phyloP scores from a whole-genome alignment of 768 basidiomycete species.

The Trametes cubensis region DNA sequence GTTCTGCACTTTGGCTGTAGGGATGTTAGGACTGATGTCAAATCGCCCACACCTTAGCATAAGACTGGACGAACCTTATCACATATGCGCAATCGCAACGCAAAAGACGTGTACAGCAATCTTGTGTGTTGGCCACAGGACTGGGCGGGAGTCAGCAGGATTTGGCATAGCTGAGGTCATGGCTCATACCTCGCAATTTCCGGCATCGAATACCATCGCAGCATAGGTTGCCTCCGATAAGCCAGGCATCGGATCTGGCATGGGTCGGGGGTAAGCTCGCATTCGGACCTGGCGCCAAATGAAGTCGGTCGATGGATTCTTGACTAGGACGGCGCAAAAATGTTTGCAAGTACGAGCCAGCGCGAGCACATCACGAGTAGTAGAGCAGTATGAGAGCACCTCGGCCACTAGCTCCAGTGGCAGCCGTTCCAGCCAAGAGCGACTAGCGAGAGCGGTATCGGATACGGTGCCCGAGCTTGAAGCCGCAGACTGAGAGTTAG shows the following conservation, averaged over 20 bases:
- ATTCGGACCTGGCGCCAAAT: conserved; percentile 63
- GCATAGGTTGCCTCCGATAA: conserved; percentile 64
- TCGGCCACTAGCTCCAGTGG: conserved; percentile 70
- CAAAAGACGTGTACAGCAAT: conserved; percentile 50
- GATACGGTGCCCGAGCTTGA: background rate
- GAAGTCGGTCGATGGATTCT: conserved; percentile 45
- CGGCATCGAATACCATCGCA: conserved; percentile 63
- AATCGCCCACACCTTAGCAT: too few relatives aligned
- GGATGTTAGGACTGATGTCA: too few relatives aligned
- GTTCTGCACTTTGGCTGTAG: too few relatives aligned
- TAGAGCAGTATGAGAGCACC: conserved; percentile 54
- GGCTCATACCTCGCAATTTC: conserved; percentile 53
- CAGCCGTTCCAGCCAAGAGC: conserved; percentile 29
- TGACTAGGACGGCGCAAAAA: conserved; percentile 52
- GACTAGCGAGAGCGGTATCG: background rate
- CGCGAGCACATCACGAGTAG: conserved; percentile 59
- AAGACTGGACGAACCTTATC: conserved; percentile 32
- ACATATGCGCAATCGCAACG: conserved; percentile 51
- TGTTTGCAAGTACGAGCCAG: conserved; percentile 60
- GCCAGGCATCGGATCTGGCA: conserved; percentile 46
- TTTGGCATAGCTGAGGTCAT: too few relatives aligned
- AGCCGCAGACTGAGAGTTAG: too few relatives aligned
- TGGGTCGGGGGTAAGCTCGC: conserved; percentile 34
- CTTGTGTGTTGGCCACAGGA: conserved; percentile 43
- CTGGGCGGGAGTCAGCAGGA: conserved; percentile 28